phyloP scores from a whole-genome alignment of 805 yeast genomes.

The Saccharomycopsis capsularis region DNA sequence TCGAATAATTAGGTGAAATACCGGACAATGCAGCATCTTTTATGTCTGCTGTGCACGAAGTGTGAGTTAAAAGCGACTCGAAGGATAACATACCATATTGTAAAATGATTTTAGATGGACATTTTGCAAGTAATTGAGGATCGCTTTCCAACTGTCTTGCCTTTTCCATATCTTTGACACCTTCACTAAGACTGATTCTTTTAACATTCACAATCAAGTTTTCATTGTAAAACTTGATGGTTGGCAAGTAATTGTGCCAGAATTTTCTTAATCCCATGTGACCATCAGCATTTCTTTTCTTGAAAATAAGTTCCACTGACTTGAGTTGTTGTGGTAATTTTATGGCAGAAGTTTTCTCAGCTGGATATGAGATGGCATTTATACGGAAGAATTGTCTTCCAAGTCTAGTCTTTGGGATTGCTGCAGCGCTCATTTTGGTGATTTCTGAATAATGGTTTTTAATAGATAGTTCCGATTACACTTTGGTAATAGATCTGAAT shows the following conservation, averaged over 20 bases:
- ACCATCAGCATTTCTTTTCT: slow-evolving; percentile 33
- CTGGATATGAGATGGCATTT: slow-evolving; percentile 41
- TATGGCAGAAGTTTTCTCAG: slow-evolving; percentile 29
- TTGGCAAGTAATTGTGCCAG: slow-evolving; percentile 47
- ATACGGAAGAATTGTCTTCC: slow-evolving; percentile 38
- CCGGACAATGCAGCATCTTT: neutral
- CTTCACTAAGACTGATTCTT: slow-evolving; percentile 29
- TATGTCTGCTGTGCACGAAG: too few relatives aligned
- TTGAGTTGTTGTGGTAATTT: slow-evolving; percentile 31
- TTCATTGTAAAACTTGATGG: slow-evolving; percentile 50
- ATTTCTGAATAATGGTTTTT: neutral
- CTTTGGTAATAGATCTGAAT: neutral
- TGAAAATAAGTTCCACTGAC: slow-evolving; percentile 39
- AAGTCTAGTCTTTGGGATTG: slow-evolving; percentile 33
- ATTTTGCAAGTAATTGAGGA: slow-evolving; percentile 24
- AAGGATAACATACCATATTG: slow-evolving; percentile 6
- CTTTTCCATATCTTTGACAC: slow-evolving; percentile 24
- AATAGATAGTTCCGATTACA: neutral
- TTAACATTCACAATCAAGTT: slow-evolving; percentile 38
- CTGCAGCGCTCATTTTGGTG: slow-evolving; percentile 4
- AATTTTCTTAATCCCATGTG: slow-evolving; percentile 47
- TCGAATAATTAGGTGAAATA: neutral
- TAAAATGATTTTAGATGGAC: slow-evolving; percentile 37
- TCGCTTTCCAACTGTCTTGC: slow-evolving; percentile 31
- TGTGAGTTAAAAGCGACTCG: too few relatives aligned